phyloP scores from a whole-genome alignment of 148 eudicot genomes.

The Cornus kousa region DNA sequence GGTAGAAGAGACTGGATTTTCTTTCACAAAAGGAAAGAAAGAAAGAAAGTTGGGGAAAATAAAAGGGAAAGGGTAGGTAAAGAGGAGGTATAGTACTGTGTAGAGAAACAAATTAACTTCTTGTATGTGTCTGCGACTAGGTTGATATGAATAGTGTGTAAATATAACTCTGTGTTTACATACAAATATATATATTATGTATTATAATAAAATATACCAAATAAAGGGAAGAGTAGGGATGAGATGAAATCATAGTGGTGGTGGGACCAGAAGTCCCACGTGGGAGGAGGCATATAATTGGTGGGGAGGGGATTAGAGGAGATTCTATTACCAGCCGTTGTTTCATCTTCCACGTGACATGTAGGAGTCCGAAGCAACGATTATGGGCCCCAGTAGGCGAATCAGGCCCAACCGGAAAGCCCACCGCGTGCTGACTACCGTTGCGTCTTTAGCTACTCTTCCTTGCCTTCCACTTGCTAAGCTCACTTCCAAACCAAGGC shows the following conservation, averaged over 20 bases:
- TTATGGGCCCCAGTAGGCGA: no score
- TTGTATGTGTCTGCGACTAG: no score
- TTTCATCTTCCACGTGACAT: not conserved
- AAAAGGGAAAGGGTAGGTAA: not conserved
- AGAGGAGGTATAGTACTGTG: not conserved
- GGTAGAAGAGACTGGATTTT: no score
- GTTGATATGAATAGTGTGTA: no score
- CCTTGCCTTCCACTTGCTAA: no score
- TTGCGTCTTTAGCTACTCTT: no score
- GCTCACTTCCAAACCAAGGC: no score
- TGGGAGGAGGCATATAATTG: conserved; percentile 40
- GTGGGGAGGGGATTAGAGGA: conserved; percentile 35
- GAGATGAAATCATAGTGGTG: conserved; percentile 13
- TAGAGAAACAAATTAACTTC: not conserved
- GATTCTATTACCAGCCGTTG: conserved; percentile 15
- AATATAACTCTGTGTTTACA: not conserved
- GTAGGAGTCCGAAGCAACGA: not conserved
- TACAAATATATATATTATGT: not conserved
- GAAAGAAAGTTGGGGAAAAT: not conserved
- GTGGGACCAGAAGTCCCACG: conserved; percentile 41
- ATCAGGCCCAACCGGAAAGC: no score
- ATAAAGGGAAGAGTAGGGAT: not conserved
- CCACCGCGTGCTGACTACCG: no score
- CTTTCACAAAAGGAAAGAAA: not conserved
- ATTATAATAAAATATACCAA: no score